Evolutionary conservation across 371 early-diverging fungal genomes (phyloP).

Genomic region (Parasitella parasitica): DNA sequence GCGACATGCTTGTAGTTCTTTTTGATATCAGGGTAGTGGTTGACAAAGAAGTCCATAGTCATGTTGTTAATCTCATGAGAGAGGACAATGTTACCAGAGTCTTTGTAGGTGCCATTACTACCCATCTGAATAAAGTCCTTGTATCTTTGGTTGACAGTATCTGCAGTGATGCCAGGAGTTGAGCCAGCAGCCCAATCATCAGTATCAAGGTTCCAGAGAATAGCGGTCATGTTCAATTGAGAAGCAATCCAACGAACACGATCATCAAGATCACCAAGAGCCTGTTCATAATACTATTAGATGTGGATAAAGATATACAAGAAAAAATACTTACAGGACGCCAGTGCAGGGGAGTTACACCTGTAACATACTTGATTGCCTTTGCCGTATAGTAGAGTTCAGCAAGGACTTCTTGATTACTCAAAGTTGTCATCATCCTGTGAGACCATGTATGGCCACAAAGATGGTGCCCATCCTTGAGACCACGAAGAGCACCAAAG

Average conservation of each 20-base stretch:
- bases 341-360: conserved; percentile 58
- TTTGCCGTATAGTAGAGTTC: conserved; percentile 55
- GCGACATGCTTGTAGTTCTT: conserved; percentile 45
- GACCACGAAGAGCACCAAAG: conserved; percentile 51
- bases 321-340: conserved; percentile 45
- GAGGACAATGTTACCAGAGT: conserved; percentile 46
- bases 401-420: conserved; percentile 54
- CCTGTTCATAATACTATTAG: no score
- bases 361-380: conserved; percentile 55
- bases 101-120: conserved; percentile 39
- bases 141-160: conserved; percentile 41
- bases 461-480: conserved; percentile 51
- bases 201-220: conserved; percentile 53
- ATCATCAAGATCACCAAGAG: conserved; percentile 54
- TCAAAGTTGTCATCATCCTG: conserved; percentile 49
- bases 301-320: no score
- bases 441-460: conserved; percentile 60
- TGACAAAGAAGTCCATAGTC: conserved; percentile 49
- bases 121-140: conserved; percentile 45
- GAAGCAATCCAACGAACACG: conserved; percentile 57
- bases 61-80: conserved; percentile 56
- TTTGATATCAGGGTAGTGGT: conserved; percentile 51
- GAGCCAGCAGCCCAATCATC: conserved; percentile 47
- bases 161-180: conserved; percentile 33
- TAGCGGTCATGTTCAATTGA: conserved; percentile 48